Evolutionary conservation across 1,284 basidiomycete species (phyloP), one percentile per base, ranked within the genome.

Genomic region (Trametes polyzona): DNA sequence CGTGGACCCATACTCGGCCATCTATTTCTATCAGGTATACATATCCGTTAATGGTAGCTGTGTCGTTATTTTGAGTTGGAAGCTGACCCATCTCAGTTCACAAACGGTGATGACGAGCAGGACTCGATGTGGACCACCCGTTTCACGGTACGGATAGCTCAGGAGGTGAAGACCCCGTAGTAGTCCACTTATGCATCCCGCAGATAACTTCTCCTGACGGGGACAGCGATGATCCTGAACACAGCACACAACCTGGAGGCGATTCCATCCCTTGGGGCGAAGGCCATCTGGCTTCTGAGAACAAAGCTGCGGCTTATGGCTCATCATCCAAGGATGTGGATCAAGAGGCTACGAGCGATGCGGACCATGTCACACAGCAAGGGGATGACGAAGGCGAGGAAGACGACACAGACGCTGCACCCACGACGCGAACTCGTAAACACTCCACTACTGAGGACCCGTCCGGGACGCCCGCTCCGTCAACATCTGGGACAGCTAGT

Each of bases 11-110:
- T 71, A 75, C 58, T 72, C 74, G 4, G 59, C 63, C 19, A 75
- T 76, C 17, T 78, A 77, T 59, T 76, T 77, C 61, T 78, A 77
- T 47, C 72, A 76, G 69, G 75, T 75, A 56, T 23, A 51, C 17
- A 17, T 21, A 6, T 21, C 29, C 19, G 17, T 9, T 23, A 24
- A 6, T 2, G 19, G 10, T 17, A 12, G 4, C 12, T 9, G 11
- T 23, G 0, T 14, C 16, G 23, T 21, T 11, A 6, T 0, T 4
- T 32, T 1, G 21, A 19, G 5, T 17, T 40, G 5, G n/a, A 23
- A 6, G 32, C 51, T 62, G n/a, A 57, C 36, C 11, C 26, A 30
- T 17, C 23, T 2, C 26, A 76, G 74, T 73, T 75, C 53, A 73
- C 70, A 10, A 72, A 74, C 32, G 67, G 69, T 35, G 65, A 66